Base-by-base conservation (phyloP, 2,329 filamentous ascomycete species). In the Clonostachys rosea region DNA sequence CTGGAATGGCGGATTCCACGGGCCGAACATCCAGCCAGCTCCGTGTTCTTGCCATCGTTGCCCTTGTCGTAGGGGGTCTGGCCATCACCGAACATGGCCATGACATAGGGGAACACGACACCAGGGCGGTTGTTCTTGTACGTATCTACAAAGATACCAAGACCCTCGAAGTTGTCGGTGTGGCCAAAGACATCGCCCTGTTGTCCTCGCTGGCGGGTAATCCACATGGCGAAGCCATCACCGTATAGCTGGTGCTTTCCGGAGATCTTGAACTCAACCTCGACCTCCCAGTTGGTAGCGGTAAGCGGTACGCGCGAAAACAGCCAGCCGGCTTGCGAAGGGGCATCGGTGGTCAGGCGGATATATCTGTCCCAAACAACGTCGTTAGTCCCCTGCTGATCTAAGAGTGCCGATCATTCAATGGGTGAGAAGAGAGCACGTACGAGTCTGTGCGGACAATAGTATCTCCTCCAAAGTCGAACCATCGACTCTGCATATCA, bases 121-220 rank as follows among this genome's bases (percentile, higher is more conserved):
- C 94, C 94, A 1, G 94, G 92, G 13, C 94, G 84, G 74, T 96
- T 96, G 76, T 99, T 99, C 83, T 99, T 99, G 79, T 99, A 99
- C 41, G 94, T 99, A 66, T 99, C 94, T 71, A 99, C 82, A 74
- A 96, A 97, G 67, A 99, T 79, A 47, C 91, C 94, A 42, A 99
- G 79, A 5, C 94, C 94, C 66, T 99, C 92, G 58, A 97, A 99
- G 54, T 82, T 82, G 70, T 99, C 92, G 33, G 79, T 76, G 56
- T 85, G 86, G 44, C 94, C 94, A 67, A 99, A 99, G 36, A 99
- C 92, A 11, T 84, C 79, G 14, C 94, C 94, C 49, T 76, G 70
- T 57, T 85, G 79, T 34, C 82, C 91, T 54, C 94, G 89, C 69
- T 96, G 85, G 70, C 95, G 95, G 56, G 92, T 97, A 61, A 99